Evolutionary conservation across 768 basidiomycete genomes (phyloP), one percentile per base, ranked within the genome.

Genomic region (Mycena alexandri): DNA sequence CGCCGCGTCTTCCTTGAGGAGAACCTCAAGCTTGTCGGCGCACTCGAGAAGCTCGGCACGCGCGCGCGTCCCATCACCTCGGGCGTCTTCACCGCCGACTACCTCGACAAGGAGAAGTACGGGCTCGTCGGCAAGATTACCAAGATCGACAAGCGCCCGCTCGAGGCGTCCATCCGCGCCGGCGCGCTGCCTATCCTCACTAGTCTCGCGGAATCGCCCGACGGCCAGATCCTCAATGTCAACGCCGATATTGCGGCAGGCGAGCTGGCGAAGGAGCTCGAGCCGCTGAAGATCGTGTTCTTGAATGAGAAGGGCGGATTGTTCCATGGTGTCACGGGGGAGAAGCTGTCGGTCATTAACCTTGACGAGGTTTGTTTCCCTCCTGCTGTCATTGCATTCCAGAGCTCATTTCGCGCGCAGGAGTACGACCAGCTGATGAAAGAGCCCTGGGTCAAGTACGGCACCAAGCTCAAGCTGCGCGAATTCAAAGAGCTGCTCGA

Each of bases 401-500:
- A 33, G 44, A 72, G 65, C 21, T 50, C 8, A 19, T 56, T 52
- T 17, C 38, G 55, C 41, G 67, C 66, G 10, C 74, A 95, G 93
- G 98, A 99, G 83, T 99, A 97, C 80, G 94, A 97, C 72, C 87
- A 87, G 24, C 90, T 99, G 65, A 94, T 99, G 96, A 96, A 96
- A 75, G 93, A 99, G 80, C 88, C 96, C 8, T 99, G 98, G 98
- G 97, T 99, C 79, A 98, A 98, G 78, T 98, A 90, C 77, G 98
- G 97, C 67, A 99, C 97, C 70, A 99, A 99, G 80, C 93, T 99
- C 79, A 99, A 99, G 82, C 87, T 99, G 63, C 92, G 98, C 70
- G 97, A 99, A 79, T 98, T 99, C 86, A 99, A 99, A 82, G 98
- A 99, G 75, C 90, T 99, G 60, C 89, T 99, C 48, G 98, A 99